Evolutionary conservation across 371 early-diverging fungal genomes (phyloP), one percentile per base, ranked within the genome.

Genomic region (Nematocida homosporus): DNA sequence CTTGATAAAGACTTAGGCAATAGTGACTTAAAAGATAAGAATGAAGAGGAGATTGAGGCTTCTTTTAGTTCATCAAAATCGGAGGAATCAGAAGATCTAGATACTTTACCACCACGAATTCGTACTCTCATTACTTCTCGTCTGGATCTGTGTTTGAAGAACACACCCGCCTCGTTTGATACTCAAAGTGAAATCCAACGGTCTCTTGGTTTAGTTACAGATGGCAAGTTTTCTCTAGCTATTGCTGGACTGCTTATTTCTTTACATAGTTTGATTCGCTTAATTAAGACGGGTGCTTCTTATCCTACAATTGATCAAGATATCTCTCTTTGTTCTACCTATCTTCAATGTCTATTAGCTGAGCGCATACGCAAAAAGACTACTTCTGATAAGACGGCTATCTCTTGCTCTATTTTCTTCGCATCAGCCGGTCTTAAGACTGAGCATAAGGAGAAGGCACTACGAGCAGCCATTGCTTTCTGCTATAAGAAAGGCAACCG

Each of bases 401-500:
- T 81, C 10, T 59, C 65, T 23, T 66, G 78, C 40, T 69, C 78
- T 18, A n/a, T 65, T 13, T 83, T 76, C 65, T 80, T 79, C 56
- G 42, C 78, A 34, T 38, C 57, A 2, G 77, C 81, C 2, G 37
- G 50, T 29, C 41, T 83, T 2, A 44, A 77, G 4, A 44, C 4
- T 25, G 56, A 56, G 18, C 80, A 81, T 50, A 63, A 66, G 18
- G n/a, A 35, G 16, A 38, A 80, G 16, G 79, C 78, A 0, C 13
- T 57, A 6, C 55, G 59, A 27, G 38, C 44, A 23, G 60, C 65
- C 20, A 42, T 81, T 27, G 61, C 30, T 18, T 44, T 68, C 13
- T 78, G 61, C 38, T 79, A 66, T 47, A 81, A 81, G 56, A 66
- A 81, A 55, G 78, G 77, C 29, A 81, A 81, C 65, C 48, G 56